Evolutionary conservation across 139 green algal species (phyloP), one percentile per base, ranked within the genome.

Genomic region (Chlorokybus atmophyticus): DNA sequence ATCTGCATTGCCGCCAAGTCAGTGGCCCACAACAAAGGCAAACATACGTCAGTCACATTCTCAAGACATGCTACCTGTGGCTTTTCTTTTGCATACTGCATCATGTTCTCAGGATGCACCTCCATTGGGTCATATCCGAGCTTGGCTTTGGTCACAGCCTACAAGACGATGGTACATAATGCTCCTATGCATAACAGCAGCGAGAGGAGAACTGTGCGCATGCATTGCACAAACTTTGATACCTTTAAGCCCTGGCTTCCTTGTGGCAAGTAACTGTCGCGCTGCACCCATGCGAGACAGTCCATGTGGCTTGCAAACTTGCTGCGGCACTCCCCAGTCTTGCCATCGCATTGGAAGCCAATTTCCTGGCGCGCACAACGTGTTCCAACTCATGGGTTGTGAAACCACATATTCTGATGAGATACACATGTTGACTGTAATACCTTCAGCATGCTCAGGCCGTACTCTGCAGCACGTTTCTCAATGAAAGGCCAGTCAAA

Each of bases 401-500:
- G 8, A 52, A 21, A n/a, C n/a, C n/a, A n/a, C n/a, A n/a, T n/a
- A n/a, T n/a, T n/a, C n/a, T n/a, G n/a, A n/a, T n/a, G n/a, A n/a
- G n/a, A n/a, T n/a, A n/a, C n/a, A n/a, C n/a, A n/a, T n/a, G n/a
- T n/a, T n/a, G n/a, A n/a, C n/a, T n/a, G n/a, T n/a, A n/a, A 29
- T 39, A 70, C 64, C 32, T 66, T 19, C 26, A 75, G 63, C 79
- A 97, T 86, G 75, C 86, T 71, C 77, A 97, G 81, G 26, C 85
- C 85, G 59, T 91, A 76, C 55, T 80, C 32, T 21, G 55, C 58
- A 10, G 86, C 83, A 17, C 90, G 77, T 17, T 73, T 79, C 70
- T 94, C 75, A 6, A 98, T 83, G 65, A 98, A 98, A 4, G 90
- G 90, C 64, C 83, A 96, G 73, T 98, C 90, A 53, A 98, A 98